Base-by-base conservation (phyloP, 192 early-diverging fungal species). In the Geosiphon pyriformis region DNA sequence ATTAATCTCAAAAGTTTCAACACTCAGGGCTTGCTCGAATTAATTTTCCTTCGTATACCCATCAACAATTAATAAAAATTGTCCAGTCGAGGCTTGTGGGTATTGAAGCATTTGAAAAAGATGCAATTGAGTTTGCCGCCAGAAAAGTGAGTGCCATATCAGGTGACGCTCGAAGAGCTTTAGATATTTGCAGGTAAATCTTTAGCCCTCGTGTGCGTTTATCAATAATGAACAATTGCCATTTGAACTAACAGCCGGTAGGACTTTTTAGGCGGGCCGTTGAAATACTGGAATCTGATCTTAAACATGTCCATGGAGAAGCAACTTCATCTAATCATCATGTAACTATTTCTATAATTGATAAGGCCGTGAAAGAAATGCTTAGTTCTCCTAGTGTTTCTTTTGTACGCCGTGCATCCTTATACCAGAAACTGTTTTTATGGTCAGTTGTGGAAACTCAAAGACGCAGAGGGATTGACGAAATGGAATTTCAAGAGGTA, bases 111-210 rank as follows among this genome's bases (percentile, higher is more conserved):
- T 94, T 92, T 69, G 80, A 85, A 49, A 73, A 81, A 22, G 91
- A 95, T 68, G 95, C 97, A 0, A 80, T 98, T 22, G 91, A 94
- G 73, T 88, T 96, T 75, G 92, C 91, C n/a, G 90, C 95, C 4
- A 82, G 95, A 49, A 98, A 97, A 76, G 92, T 99, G 3, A 90
- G 92, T 27, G 88, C 94, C 0, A 91, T 99, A n/a, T 88, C 87
- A 55, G 95, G 95, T 3, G 97, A 99, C 76, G 97, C 97, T 22
- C 81, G 97, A 31, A 79, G 95, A 17, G 94, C 93, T 1, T 79
- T 99, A 35, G 96, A 97, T 73, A 94, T 99, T 47, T 98, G 94
- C 75, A 80, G 89, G 88, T 90, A 69, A 61, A 53, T 22, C 17
- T 31, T 27, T 23, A 31, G 69, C 42, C 17, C 30, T 29, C 32